Percentiles rank a stretch among this genome's conserved stretches.
phyloP scores from a whole-genome alignment of 192 early-diverging fungal species.

The Podila minutissima region DNA sequence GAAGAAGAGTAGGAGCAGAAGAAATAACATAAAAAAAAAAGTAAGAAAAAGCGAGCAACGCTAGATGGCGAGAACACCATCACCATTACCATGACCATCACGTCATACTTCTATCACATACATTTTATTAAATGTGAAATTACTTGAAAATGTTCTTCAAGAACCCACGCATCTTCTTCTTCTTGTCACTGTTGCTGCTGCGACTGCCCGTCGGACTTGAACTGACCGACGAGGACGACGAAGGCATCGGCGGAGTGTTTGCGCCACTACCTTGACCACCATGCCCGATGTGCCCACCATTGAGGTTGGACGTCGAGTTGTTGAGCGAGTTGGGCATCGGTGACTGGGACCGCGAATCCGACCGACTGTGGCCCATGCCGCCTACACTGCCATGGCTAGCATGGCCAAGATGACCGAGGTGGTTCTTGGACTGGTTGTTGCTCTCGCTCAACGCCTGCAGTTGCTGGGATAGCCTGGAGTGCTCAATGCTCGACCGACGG shows the following conservation, averaged over 20 bases:
- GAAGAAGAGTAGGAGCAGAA: background rate
- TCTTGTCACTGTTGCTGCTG: slow-evolving; percentile 27
- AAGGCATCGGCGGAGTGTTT: slow-evolving; percentile 2
- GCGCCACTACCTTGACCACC: background rate
- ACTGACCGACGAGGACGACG: slow-evolving; percentile 20
- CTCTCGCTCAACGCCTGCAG: slow-evolving; percentile 1
- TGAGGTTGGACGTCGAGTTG: background rate
- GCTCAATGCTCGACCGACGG: background rate
- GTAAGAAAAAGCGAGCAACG: background rate
- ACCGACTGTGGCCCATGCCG: background rate
- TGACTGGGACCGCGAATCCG: background rate
- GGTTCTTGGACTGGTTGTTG: background rate
- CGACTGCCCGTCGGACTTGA: slow-evolving; percentile 12
- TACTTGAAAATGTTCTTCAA: slow-evolving; percentile 49
- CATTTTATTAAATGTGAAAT: background rate
- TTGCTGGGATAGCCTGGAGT: background rate
- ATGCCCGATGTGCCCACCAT: no score
- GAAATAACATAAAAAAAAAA: background rate
- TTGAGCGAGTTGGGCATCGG: background rate
- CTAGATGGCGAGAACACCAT: background rate
- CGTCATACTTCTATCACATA: background rate
- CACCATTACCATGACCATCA: background rate
- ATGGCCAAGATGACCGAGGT: background rate
- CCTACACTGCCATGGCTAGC: background rate
- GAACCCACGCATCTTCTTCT: slow-evolving; percentile 47